Percentiles rank a stretch among this genome's conserved stretches.
phyloP scores from a whole-genome alignment of 345 rosid genomes.

The Hibiscus trionum region DNA sequence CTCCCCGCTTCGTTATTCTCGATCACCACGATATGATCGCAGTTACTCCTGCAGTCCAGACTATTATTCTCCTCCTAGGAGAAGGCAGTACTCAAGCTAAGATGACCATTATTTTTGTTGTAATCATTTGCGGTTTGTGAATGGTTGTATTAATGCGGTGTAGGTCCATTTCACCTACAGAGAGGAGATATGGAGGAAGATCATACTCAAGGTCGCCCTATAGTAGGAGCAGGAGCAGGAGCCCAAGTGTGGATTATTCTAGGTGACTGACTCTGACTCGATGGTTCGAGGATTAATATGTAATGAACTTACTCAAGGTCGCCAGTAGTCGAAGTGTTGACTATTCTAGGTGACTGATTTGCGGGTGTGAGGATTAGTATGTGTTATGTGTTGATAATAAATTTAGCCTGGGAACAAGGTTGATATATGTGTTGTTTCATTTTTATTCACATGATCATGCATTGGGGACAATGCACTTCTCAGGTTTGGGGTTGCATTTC shows the following conservation, averaged over 20 bases:
- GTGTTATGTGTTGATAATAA: not conserved
- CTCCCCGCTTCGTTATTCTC: slow-evolving; percentile 45
- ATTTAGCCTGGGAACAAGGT: not conserved
- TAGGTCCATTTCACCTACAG: slow-evolving; percentile 66
- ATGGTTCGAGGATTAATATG: not conserved
- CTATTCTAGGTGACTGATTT: slow-evolving; percentile 28
- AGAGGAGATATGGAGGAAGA: slow-evolving; percentile 28
- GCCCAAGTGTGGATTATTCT: slow-evolving; percentile 27
- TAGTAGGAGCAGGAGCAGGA: slow-evolving; percentile 45
- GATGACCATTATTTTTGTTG: not conserved
- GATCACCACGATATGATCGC: slow-evolving; percentile 36
- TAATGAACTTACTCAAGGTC: slow-evolving; percentile 45
- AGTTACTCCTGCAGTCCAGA: slow-evolving; percentile 45
- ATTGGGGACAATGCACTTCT: too few relatives aligned
- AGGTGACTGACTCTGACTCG: slow-evolving; percentile 20
- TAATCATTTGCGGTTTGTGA: not conserved
- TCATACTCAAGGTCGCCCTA: slow-evolving; percentile 56
- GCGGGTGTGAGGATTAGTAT: not conserved
- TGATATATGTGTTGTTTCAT: not conserved
- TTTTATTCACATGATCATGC: too few relatives aligned
- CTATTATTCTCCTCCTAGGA: slow-evolving; percentile 35
- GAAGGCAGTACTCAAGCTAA: slow-evolving; percentile 37
- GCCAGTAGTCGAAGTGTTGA: slow-evolving; percentile 27
- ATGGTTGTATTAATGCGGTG: not conserved
- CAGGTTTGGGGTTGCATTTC: too few relatives aligned